phyloP scores from a whole-genome alignment of 2,329 filamentous ascomycete species.

The Phoma sp. region DNA sequence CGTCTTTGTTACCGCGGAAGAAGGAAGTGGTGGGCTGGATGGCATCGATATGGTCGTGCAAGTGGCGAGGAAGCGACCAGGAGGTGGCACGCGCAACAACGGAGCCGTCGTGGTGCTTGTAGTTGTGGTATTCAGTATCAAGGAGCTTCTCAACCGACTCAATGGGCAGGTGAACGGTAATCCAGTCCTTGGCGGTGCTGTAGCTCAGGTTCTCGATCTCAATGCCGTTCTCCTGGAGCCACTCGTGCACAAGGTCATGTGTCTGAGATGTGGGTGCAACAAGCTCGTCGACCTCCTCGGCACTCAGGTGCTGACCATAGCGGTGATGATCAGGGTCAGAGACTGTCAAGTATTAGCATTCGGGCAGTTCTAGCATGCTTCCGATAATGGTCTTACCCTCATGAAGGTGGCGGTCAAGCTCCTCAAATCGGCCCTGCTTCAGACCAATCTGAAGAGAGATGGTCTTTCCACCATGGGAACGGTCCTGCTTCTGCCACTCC shows the following conservation, averaged over 20 bases:
- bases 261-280: conserved; percentile 62
- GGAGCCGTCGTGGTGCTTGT: conserved; percentile 62
- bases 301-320: conserved; percentile 63
- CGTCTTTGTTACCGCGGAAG: conserved; percentile 44
- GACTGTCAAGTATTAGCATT: conserved; percentile 19
- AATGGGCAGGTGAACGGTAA: conserved; percentile 62
- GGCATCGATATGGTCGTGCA: conserved; percentile 66
- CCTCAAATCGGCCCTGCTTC: conserved; percentile 64
- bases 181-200: conserved; percentile 65
- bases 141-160: conserved; percentile 61
- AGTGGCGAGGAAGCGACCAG: conserved; percentile 66
- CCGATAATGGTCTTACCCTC: conserved; percentile 50
- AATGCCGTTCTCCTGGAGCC: conserved; percentile 63
- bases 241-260: conserved; percentile 61
- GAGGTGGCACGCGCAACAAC: conserved; percentile 60
- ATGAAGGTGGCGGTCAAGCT: conserved; percentile 63
- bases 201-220: conserved; percentile 54
- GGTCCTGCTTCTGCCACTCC: conserved; percentile 58
- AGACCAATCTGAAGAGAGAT: conserved; percentile 66
- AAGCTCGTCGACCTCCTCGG: conserved; percentile 61
- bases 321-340: conserved; percentile 57
- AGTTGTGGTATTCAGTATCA: conserved; percentile 58
- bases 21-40: conserved; percentile 69
- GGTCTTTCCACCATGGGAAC: conserved; percentile 57
- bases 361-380: neutral